Evolutionary conservation across 371 early-diverging fungal species (phyloP).

Genomic region (Fennellomyces sp.): DNA sequence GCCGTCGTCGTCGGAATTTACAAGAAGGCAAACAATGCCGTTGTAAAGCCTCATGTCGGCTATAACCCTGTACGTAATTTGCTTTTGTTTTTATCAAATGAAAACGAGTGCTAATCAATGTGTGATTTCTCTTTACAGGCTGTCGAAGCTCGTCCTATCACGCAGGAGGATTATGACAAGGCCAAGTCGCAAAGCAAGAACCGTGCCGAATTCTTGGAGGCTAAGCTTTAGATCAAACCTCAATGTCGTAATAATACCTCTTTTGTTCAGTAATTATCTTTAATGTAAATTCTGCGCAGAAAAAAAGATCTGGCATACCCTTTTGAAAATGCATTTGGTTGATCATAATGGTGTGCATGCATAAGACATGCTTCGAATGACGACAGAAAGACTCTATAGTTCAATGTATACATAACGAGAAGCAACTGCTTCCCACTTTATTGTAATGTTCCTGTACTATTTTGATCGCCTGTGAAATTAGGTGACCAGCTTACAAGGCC

Average conservation of each 20-base stretch:
- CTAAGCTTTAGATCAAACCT: slow-evolving; percentile 41
- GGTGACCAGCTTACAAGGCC: slow-evolving; percentile 41
- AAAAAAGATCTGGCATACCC: too few species aligned
- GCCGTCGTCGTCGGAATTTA: slow-evolving; percentile 78
- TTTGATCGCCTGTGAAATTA: not conserved
- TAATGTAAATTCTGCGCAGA: too few species aligned
- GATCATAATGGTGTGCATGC: too few species aligned
- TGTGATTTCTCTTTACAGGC: slow-evolving; percentile 22
- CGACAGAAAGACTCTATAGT: too few species aligned
- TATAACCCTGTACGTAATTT: slow-evolving; percentile 64
- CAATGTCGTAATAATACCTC: too few species aligned
- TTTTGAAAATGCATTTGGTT: too few species aligned
- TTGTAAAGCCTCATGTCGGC: slow-evolving; percentile 58
- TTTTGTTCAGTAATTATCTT: too few species aligned
- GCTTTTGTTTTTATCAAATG: not conserved
- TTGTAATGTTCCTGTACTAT: not conserved
- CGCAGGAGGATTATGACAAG: slow-evolving; percentile 60
- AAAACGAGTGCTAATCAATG: not conserved
- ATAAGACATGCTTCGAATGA: too few species aligned
- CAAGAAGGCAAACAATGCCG: slow-evolving; percentile 51
- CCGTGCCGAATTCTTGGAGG: slow-evolving; percentile 47
- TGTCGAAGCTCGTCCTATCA: slow-evolving; percentile 61
- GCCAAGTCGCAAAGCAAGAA: slow-evolving; percentile 54
- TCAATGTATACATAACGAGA: too few species aligned
- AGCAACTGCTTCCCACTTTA: too few species aligned